These are phyloP conservation scores for Coniochaeta ligniaria DNA, from an alignment of 2,329 filamentous ascomycete genomes.

Conservation along the genomic window DNA sequence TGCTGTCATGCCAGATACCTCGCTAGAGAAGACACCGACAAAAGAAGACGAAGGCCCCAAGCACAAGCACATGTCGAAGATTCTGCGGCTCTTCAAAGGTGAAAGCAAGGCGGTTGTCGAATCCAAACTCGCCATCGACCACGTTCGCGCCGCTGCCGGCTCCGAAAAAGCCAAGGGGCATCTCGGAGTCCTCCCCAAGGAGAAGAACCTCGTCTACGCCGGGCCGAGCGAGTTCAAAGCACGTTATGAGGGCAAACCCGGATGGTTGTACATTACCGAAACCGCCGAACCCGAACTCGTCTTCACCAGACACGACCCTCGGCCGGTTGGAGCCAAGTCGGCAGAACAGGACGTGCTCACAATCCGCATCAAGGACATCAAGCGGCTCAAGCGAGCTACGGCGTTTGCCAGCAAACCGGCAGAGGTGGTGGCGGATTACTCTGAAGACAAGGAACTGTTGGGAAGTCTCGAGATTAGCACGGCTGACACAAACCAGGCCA, in stretches of 20 bases:
- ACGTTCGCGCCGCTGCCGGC: not conserved
- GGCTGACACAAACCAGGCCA: not conserved
- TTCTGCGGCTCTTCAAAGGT: constrained; percentile 1
- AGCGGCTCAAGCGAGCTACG: not conserved
- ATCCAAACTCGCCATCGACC: not conserved
- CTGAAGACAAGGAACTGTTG: not conserved
- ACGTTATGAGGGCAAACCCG: not conserved
- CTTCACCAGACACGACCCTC: not conserved
- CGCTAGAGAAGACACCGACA: not conserved
- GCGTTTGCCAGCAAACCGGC: not conserved
- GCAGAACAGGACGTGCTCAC: not conserved
- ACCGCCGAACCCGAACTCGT: not conserved
- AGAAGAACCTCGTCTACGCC: constrained; percentile 1
- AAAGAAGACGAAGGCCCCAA: not conserved
- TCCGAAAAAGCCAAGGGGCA: constrained; percentile 1
- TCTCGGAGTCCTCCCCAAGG: constrained; percentile 1
- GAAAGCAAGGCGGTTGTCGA: not conserved
- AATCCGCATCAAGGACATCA: constrained; percentile 1
- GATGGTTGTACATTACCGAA: constrained; percentile 1
- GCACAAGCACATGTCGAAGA: constrained; percentile 1
- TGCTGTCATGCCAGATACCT: not conserved
- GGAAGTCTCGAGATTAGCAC: not conserved
- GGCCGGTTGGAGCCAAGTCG: not conserved
- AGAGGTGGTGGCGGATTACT: not conserved
- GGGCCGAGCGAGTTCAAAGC: constrained; percentile 2